phyloP scores from a whole-genome alignment of 2,329 filamentous ascomycete species.

The Aspergillus calidoustus region DNA sequence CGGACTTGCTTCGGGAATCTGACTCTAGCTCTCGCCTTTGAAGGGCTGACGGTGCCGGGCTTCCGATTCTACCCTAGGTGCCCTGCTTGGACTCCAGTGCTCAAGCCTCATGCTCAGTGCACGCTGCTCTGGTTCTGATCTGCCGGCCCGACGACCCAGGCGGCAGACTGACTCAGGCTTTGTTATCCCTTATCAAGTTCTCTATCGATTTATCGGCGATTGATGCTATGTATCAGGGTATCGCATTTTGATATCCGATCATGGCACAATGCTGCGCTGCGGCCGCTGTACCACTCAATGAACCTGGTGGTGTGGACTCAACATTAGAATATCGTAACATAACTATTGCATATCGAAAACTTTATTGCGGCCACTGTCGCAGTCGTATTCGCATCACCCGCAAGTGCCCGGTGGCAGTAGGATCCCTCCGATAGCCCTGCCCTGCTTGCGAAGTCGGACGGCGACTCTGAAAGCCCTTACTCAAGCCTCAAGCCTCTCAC shows the following conservation, averaged over 20 bases:
- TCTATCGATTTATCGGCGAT: neutral
- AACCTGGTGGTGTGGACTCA: neutral
- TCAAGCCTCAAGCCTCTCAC: no score
- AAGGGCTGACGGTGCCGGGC: slow-evolving; percentile 8
- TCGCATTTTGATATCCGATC: neutral
- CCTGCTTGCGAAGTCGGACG: neutral
- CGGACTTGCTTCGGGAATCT: neutral
- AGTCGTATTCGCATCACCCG: neutral
- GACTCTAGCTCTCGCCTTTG: neutral
- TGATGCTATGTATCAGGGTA: neutral
- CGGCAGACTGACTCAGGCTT: neutral
- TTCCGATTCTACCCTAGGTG: slow-evolving; percentile 8
- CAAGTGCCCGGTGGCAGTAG: neutral
- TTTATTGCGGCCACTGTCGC: neutral
- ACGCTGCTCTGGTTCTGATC: slow-evolving; percentile 13
- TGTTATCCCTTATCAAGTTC: neutral
- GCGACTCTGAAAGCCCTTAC: no score
- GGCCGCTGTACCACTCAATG: neutral
- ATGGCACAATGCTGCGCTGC: neutral
- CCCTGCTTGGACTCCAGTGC: neutral
- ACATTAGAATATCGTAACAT: neutral
- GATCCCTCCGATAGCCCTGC: neutral
- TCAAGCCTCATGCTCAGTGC: neutral
- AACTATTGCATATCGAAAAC: neutral
- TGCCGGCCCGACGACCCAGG: slow-evolving; percentile 22